Percentiles rank a stretch among this genome's conserved stretches.
Conservation (phyloP, 192 early-diverging fungal genomes). For the Phlyctochytrium arcticum region DNA sequence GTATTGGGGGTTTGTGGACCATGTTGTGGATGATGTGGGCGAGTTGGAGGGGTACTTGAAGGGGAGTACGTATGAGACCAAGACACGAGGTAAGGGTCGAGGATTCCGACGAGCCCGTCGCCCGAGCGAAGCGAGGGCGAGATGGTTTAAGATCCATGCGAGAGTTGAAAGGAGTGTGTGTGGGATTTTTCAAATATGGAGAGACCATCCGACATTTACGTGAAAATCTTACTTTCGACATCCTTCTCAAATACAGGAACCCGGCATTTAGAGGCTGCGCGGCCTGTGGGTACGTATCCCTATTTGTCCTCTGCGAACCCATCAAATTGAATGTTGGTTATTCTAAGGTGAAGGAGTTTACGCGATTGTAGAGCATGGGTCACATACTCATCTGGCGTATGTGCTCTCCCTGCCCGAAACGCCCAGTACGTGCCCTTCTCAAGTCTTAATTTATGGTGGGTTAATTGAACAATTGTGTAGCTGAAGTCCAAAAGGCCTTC, state of each 20-base stretch:
- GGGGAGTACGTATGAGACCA: conserved; percentile 25
- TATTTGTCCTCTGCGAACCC: not conserved
- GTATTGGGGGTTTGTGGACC: conserved; percentile 41
- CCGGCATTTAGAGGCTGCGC: conserved; percentile 18
- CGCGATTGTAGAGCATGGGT: conserved; percentile 30
- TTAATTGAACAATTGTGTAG: no score
- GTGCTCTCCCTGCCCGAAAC: conserved; percentile 31
- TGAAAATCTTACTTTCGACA: no score
- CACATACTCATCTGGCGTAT: conserved; percentile 40
- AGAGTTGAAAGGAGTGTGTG: no score
- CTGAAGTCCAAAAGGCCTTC: conserved; percentile 38
- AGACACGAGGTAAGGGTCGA: conserved; percentile 26
- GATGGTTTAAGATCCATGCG: no score
- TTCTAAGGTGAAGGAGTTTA: conserved; percentile 38
- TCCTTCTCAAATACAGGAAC: not conserved
- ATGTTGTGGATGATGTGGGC: conserved; percentile 22
- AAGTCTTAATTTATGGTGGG: no score
- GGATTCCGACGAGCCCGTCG: no score
- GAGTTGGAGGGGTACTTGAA: conserved; percentile 23
- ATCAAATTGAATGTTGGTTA: not conserved
- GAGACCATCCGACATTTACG: no score
- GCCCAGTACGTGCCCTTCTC: conserved; percentile 19
- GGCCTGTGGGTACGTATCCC: conserved; percentile 22
- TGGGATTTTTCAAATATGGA: no score
- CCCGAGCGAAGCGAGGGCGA: no score